Base-by-base conservation (phyloP, 495 filamentous ascomycete species). In the Tuber magnatum region DNA sequence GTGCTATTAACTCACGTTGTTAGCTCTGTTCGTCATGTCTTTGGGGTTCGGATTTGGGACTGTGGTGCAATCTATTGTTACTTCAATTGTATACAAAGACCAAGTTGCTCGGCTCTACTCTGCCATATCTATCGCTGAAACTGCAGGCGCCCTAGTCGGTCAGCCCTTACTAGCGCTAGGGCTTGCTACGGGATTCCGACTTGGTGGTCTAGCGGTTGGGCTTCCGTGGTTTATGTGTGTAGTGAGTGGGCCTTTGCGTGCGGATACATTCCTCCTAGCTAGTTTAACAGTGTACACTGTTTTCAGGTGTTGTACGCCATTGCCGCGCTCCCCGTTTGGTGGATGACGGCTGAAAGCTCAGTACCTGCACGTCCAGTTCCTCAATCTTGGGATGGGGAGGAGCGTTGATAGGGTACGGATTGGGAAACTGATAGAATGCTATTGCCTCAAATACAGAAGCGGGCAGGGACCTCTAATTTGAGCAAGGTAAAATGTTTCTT, bases 21-120 rank as follows among this genome's bases (percentile, higher is more conserved):
- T 76, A 74, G 35, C 35, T 12, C 61, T 51, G n/a, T 68, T 77
- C 40, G 39, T 76, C 61, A 51, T 48, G n/a, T 75, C 70, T 43
- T 35, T 75, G 51, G 24, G 61, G 51, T 70, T 69, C 38, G n/a
- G 38, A 39, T 76, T 42, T 39, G 43, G 70, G 4, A 41, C 56
- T 48, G 75, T 68, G n/a, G 74, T 43, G 16, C 42, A 32, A 70
- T 43, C 75, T n/a, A 38, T 44, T 42, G 75, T 69, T 35, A 76
- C 61, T 39, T n/a, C 75, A 70, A 75, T 39, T n/a, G n/a, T 51
- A 42, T 24, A 5, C 69, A 42, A 56, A 40, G 75, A 28, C 39
- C 51, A 70, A 43, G 69, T 75, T 69, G 35, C 61, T 43, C 42
- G 56, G 10, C 20, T 39, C 42, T 46, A 69, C 20, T 70, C 42